phyloP scores from a whole-genome alignment of 352 stramenopile genomes.

The Pythium vanterpoolii region DNA sequence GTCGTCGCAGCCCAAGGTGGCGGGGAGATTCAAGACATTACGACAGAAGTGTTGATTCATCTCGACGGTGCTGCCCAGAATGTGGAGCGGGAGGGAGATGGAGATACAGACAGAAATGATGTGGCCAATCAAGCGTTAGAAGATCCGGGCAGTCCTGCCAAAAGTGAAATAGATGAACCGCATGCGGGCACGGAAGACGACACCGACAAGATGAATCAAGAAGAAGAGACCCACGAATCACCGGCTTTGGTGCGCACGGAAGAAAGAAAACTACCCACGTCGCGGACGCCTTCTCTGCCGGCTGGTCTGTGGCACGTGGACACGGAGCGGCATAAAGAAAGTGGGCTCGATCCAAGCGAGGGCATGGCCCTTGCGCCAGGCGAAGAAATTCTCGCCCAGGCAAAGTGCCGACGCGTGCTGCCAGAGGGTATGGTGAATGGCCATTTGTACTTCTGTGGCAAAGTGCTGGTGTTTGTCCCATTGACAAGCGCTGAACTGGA shows the following conservation, averaged over 20 bases:
- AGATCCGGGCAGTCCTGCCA: slow-evolving; percentile 14
- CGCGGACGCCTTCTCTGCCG: slow-evolving; percentile 5
- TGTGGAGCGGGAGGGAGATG: too few relatives aligned
- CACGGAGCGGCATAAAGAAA: slow-evolving; percentile 36
- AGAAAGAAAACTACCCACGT: neutral
- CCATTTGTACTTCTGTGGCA: slow-evolving; percentile 56
- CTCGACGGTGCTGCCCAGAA: neutral
- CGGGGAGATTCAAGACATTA: slow-evolving; percentile 81
- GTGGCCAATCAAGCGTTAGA: slow-evolving; percentile 16
- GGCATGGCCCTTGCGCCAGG: slow-evolving; percentile 48
- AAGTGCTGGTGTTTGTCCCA: slow-evolving; percentile 69
- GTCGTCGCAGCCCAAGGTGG: slow-evolving; percentile 69
- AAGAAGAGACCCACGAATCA: slow-evolving; percentile 10
- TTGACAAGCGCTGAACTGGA: slow-evolving; percentile 1
- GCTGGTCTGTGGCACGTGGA: slow-evolving; percentile 25
- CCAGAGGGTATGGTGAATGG: slow-evolving; percentile 71
- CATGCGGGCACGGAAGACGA: slow-evolving; percentile 9
- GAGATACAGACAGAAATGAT: neutral
- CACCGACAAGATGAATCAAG: slow-evolving; percentile 14
- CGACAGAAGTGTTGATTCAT: slow-evolving; percentile 34
- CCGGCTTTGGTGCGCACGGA: too few relatives aligned
- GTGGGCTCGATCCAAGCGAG: slow-evolving; percentile 64
- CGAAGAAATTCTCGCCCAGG: slow-evolving; percentile 64
- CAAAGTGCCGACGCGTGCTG: slow-evolving; percentile 67
- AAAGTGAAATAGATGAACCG: slow-evolving; percentile 16